Evolutionary conservation across 805 yeast genomes (phyloP).

Genomic region (Ogataea nakhonphanomensis): DNA sequence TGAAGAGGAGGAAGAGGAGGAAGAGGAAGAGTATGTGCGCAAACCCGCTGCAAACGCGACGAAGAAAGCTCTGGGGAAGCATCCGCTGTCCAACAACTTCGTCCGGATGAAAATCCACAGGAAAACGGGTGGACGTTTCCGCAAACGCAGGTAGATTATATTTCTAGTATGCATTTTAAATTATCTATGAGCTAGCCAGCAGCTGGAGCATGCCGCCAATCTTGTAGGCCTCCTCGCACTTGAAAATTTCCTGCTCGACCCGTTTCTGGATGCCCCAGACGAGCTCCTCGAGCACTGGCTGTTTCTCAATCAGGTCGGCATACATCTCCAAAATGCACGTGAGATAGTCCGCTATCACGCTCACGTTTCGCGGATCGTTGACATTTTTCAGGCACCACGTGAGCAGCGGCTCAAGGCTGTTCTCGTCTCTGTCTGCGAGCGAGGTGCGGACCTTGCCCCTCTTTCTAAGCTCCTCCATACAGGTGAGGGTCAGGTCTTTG

Average conservation of each 20-base stretch:
- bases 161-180: constrained; percentile 3
- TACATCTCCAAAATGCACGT: constrained; percentile 72
- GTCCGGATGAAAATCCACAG: constrained; percentile 34
- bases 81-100: constrained; percentile 34
- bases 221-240: constrained; percentile 83
- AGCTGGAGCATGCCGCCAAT: constrained; percentile 93
- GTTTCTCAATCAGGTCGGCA: constrained; percentile 65
- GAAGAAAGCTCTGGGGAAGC: constrained; percentile 21
- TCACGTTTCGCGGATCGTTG: constrained; percentile 73
- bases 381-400: constrained; percentile 76
- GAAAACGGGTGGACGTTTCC: constrained; percentile 24
- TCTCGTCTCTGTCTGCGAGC: constrained; percentile 78
- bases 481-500: constrained; percentile 76
- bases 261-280: constrained; percentile 57
- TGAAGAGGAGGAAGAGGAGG: constrained; percentile 17
- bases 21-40: constrained; percentile 22
- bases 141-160: constrained; percentile 16
- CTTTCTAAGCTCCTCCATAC: constrained; percentile 78
- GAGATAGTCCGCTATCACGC: constrained; percentile 63
- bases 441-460: constrained; percentile 88
- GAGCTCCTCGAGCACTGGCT: constrained; percentile 75
- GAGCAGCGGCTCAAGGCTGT: constrained; percentile 72
- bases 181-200: constrained; percentile 48
- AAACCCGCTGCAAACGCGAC: constrained; percentile 13
- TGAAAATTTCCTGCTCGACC: constrained; percentile 64